These are phyloP conservation scores for Mycena indigotica DNA, from an alignment of 768 basidiomycete species.

Conservation along the genomic window DNA sequence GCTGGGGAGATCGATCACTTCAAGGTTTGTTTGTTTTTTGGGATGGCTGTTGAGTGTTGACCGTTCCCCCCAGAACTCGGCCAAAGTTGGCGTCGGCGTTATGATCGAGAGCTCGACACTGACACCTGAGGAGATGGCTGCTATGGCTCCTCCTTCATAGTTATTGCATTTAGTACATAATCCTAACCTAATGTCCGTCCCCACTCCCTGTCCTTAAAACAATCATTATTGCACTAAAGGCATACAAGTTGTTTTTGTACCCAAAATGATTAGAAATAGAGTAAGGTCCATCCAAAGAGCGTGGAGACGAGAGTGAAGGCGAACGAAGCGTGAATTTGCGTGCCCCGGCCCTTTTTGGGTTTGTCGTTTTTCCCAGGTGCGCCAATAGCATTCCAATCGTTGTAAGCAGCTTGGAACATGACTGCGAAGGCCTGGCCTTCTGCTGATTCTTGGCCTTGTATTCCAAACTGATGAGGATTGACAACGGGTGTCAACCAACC, in stretches of 20 bases:
- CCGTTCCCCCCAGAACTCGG: slow-evolving; percentile 64
- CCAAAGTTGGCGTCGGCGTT: slow-evolving; percentile 95
- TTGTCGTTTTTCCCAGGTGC: too few relatives aligned
- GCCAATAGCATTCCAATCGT: slow-evolving; percentile 69
- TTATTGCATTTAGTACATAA: slow-evolving; percentile 18
- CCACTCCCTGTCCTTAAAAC: neutral
- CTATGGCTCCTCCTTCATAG: slow-evolving; percentile 55
- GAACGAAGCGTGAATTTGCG: neutral
- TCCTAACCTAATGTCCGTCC: slow-evolving; percentile 7
- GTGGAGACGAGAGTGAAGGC: too few relatives aligned
- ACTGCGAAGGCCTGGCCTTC: slow-evolving; percentile 83
- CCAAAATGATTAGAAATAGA: neutral
- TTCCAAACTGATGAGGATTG: slow-evolving; percentile 59
- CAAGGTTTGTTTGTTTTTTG: slow-evolving; percentile 58
- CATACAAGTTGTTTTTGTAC: neutral
- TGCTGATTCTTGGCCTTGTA: slow-evolving; percentile 57
- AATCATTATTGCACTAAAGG: neutral
- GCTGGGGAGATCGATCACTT: slow-evolving; percentile 98
- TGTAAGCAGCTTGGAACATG: slow-evolving; percentile 72
- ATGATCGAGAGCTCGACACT: slow-evolving; percentile 90
- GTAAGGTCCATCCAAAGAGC: neutral
- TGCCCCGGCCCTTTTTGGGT: too few relatives aligned
- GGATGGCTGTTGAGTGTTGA: slow-evolving; percentile 8
- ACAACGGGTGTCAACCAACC: slow-evolving; percentile 79
- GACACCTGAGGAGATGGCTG: slow-evolving; percentile 84